Conservation (phyloP, 2,329 filamentous ascomycete species). For the Thelonectria rubi region DNA sequence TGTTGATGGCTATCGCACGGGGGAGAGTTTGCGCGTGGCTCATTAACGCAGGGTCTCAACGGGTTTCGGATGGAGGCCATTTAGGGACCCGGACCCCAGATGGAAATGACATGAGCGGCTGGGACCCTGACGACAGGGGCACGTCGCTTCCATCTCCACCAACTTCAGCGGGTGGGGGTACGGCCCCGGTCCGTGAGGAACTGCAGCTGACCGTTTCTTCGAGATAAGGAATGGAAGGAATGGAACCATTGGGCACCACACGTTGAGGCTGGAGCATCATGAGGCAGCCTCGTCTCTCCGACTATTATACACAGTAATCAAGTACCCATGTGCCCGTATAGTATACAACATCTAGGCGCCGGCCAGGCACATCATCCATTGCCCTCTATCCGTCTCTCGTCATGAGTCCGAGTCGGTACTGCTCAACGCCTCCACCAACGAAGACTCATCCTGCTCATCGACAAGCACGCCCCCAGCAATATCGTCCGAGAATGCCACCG, state of each 20-base stretch:
- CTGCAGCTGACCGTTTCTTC: conserved; percentile 2
- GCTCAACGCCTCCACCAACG: conserved; percentile 38
- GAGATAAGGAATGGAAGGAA: not conserved
- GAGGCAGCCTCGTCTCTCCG: not conserved
- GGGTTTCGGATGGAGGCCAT: too few relatives aligned
- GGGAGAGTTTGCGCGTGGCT: not conserved
- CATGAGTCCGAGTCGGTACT: conserved; percentile 33
- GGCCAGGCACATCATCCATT: conserved; percentile 7
- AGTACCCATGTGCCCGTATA: conserved; percentile 1
- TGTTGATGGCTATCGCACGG: not conserved
- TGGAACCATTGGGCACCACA: not conserved
- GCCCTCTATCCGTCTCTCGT: conserved; percentile 5
- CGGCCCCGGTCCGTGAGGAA: not conserved
- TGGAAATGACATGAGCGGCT: conserved; percentile 4
- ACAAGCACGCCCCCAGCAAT: conserved; percentile 49
- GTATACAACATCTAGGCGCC: conserved; percentile 1
- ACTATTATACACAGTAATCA: conserved; percentile 13
- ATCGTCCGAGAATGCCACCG: conserved; percentile 70
- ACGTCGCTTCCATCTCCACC: not conserved
- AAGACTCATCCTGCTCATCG: conserved; percentile 41
- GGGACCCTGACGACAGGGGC: not conserved
- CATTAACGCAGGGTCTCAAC: not conserved
- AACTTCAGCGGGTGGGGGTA: not conserved
- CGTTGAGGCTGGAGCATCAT: not conserved
- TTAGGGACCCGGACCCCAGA: too few relatives aligned